These are phyloP conservation scores for Phialocephala sp. DNA, from an alignment of 2,329 filamentous ascomycete species.

Conservation along the genomic window DNA sequence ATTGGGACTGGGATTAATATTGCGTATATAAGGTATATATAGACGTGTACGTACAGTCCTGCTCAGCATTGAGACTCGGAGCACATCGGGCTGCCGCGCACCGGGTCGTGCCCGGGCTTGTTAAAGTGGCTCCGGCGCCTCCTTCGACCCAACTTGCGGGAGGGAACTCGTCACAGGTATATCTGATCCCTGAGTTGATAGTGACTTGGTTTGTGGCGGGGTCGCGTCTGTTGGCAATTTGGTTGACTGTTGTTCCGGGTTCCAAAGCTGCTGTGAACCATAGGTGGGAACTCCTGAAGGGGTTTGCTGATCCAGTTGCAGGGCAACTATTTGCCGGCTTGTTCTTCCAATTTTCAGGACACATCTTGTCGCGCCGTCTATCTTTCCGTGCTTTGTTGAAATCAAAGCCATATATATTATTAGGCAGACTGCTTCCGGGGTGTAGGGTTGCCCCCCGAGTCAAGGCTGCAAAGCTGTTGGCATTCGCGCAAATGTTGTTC, in stretches of 20 bases:
- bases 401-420: slow-evolving; percentile 19
- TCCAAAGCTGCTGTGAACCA: slow-evolving; percentile 30
- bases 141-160: slow-evolving; percentile 41
- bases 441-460: slow-evolving; percentile 23
- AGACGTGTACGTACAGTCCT: slow-evolving; percentile 24
- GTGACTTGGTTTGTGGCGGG: neutral
- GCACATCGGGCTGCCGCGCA: slow-evolving; percentile 30
- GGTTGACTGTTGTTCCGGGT: slow-evolving; percentile 15
- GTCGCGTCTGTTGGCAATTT: neutral
- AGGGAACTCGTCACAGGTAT: slow-evolving; percentile 44
- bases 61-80: slow-evolving; percentile 30
- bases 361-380: neutral
- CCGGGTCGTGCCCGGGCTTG: slow-evolving; percentile 11
- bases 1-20: too few relatives aligned
- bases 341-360: neutral
- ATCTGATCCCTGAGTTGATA: slow-evolving; percentile 27
- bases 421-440: slow-evolving; percentile 5
- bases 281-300: neutral
- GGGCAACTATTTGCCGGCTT: slow-evolving; percentile 19
- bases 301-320: slow-evolving; percentile 7
- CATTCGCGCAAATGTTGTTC: slow-evolving; percentile 37
- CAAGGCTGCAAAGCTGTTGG: slow-evolving; percentile 24
- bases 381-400: slow-evolving; percentile 6
- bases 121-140: slow-evolving; percentile 14
- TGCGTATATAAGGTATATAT: too few relatives aligned